Percentiles rank a stretch among this genome's conserved stretches.
Evolutionary conservation across 306 rosid species (phyloP).

Genomic region (Pyrus communis): DNA sequence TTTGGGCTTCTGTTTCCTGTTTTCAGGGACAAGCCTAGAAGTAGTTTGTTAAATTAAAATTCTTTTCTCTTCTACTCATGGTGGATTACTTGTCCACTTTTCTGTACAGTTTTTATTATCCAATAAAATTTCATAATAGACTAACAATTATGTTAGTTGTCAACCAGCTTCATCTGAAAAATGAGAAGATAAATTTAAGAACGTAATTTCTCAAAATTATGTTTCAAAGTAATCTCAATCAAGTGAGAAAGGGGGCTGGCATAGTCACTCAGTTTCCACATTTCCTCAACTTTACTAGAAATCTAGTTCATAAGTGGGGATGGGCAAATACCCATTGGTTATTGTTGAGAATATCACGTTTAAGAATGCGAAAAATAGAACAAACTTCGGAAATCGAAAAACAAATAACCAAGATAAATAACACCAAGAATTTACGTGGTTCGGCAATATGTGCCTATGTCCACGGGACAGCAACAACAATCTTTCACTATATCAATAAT

Average conservation of each 20-base stretch:
- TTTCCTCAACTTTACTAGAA: background rate
- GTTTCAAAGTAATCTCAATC: no score
- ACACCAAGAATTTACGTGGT: no score
- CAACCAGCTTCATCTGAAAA: background rate
- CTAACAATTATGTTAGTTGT: background rate
- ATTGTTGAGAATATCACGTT: no score
- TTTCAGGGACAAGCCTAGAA: background rate
- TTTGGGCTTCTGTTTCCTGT: background rate
- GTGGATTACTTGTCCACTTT: background rate
- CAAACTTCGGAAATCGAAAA: no score
- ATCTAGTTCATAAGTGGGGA: no score
- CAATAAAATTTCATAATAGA: background rate
- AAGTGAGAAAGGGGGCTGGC: background rate
- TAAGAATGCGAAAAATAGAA: no score
- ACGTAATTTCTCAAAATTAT: background rate
- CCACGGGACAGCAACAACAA: no score
- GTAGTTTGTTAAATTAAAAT: background rate
- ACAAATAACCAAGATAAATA: no score
- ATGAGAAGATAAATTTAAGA: background rate
- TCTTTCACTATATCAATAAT: no score
- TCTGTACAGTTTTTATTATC: background rate
- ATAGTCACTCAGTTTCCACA: background rate
- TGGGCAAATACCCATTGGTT: no score
- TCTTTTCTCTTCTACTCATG: background rate
- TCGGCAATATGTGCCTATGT: no score